phyloP scores from a whole-genome alignment of 1,284 basidiomycete species.

The Papiliotrema terrestris region DNA sequence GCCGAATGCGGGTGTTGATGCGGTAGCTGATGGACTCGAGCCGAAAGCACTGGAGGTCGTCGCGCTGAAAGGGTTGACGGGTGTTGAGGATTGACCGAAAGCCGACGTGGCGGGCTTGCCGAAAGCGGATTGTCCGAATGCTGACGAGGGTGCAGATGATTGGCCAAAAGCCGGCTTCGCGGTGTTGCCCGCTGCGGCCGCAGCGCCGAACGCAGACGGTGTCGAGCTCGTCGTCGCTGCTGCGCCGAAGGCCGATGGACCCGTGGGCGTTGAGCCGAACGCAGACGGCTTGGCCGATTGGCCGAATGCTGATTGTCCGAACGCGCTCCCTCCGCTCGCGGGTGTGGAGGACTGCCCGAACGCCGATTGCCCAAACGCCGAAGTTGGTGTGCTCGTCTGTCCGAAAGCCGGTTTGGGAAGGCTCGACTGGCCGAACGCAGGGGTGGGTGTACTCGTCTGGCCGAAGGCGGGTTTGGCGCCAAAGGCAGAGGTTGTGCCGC shows the following conservation, averaged over 20 bases:
- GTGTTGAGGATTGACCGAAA: neutral
- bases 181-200: neutral
- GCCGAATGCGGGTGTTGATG: constrained; percentile 19
- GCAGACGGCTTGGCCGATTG: neutral
- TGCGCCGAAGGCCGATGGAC: constrained; percentile 29
- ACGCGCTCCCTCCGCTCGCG: constrained; percentile 12
- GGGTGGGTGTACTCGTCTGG: neutral
- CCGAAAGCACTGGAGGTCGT: constrained; percentile 6
- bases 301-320: constrained; percentile 5
- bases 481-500: constrained; percentile 11
- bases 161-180: constrained; percentile 2
- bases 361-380: constrained; percentile 5
- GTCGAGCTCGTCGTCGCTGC: constrained; percentile 19
- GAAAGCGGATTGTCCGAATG: constrained; percentile 1
- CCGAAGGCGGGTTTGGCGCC: constrained; percentile 9
- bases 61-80: neutral
- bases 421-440: constrained; percentile 6
- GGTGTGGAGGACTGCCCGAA: too few species aligned
- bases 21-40: constrained; percentile 5
- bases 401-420: neutral
- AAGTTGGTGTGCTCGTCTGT: constrained; percentile 14
- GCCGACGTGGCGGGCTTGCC: neutral
- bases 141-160: neutral
- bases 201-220: neutral
- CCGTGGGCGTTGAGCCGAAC: constrained; percentile 4